Evolutionary conservation across 129 eudicot genomes (phyloP), one percentile per base, ranked within the genome.

Genomic region (Pittosporum tobira): DNA sequence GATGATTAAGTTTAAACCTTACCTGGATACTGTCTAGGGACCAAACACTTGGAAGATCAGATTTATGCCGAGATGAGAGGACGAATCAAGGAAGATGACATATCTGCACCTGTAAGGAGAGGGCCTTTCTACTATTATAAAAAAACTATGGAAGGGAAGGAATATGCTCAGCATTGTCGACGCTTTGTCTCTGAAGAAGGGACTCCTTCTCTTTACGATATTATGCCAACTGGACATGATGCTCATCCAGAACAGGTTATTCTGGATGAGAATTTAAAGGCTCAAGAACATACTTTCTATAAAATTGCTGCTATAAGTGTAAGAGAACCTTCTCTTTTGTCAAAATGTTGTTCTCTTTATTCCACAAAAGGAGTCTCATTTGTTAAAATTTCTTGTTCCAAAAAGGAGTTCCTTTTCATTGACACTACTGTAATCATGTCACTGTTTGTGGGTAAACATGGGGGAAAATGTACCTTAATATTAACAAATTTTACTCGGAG

Each of bases 11-110:
- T 1, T 58, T n/a, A n/a, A n/a, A n/a, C n/a, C n/a, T n/a, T n/a
- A n/a, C n/a, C n/a, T 37, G 16, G n/a, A 23, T 64, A 8, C 23
- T 56, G 60, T 59, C 60, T 67, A 89, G 97, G 84, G 49, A 85
- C 84, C 73, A 90, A 85, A 69, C 70, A 65, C 50, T 68, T 85
- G 61, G 95, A 90, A 73, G 86, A 75, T 58, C 74, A 78, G 63
- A 75, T 90, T 55, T 90, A 79, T 69, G 65, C 82, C 1, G 97
- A 90, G 78, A 68, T 90, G 36, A 71, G 95, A 78, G 86, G 95
- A 43, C 84, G 87, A 28, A 74, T 90, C 18, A 85, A 90, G 65
- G 97, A 90, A 69, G 97, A 83, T 75, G 97, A 90, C 62, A 79
- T 90, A 67, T 67, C 95, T 48, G 88, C 83, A 44, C 97, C 97